Base-by-base conservation (phyloP, 2,329 filamentous ascomycete genomes). In the Penicillium sp. region DNA sequence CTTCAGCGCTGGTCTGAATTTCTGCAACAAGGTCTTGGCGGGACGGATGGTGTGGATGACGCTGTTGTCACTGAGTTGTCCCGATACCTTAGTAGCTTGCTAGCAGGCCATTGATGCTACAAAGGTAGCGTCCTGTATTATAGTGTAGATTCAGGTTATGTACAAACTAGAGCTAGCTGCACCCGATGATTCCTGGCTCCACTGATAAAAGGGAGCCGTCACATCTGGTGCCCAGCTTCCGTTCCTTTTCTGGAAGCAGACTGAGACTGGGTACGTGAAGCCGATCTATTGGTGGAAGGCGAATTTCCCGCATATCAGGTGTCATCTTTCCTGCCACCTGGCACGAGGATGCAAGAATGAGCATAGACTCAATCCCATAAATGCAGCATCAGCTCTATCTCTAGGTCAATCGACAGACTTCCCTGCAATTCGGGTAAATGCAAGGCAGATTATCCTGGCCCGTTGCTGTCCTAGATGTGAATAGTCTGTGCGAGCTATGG, bases 1-100 rank as follows among this genome's bases (percentile, higher is more conserved):
- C 44, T 56, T 25, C 38, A 50, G 12, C 58, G 63, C 12, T 71
- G 67, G 67, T 42, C 54, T 8, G 55, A 59, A 13, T 39, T 65
- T 15, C 47, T 69, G 6, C 44, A 46, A 24, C 49, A 54, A 40
- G 46, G 57, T 47, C 41, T 61, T 43, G 35, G 40, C 54, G 47
- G 49, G n/a, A 42, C 29, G 40, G 27, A 58, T 41, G 43, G 49
- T 44, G 37, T 54, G 46, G 42, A 55, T 47, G 46, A 53, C 29
- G 33, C 27, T 33, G 28, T 47, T 13, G 43, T 63, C 25, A 50
- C 58, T 38, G 58, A 61, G 18, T 55, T 69, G 29, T 53, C 64
- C 18, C 50, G 25, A 10, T 66, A 66, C 31, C 53, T 69, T 12
- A 54, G 58, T n/a, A 52, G 50, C 31, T 55, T 63, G 18, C 46